Base-by-base conservation (phyloP, 2,329 filamentous ascomycete genomes). In the Annulohypoxylon truncatum region DNA sequence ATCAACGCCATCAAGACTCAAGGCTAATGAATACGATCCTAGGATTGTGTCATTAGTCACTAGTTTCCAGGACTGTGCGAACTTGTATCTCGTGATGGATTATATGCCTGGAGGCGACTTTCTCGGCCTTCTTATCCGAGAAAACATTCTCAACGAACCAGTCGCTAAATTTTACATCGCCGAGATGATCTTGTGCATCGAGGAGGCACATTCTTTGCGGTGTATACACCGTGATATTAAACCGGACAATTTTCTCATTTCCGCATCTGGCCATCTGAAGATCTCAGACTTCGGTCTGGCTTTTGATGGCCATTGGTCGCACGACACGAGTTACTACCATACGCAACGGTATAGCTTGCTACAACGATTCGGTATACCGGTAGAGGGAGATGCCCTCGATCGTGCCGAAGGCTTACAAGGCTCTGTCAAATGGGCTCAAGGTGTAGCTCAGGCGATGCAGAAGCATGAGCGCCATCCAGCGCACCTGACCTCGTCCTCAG, bases 101-200 rank as follows among this genome's bases (percentile, higher is more conserved):
- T 99, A 97, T 76, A 97, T 97, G 93, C 91, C 96, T 1, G 96
- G 95, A 0, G 95, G 96, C 0, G 95, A 99, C 77, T 98, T 99
- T 71, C 84, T 99, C 0, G 92, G 92, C 1, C 80, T 97, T 0
- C 81, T 99, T 13, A 91, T 97, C 59, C 89, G 94, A 13, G 92
- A 96, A 75, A 94, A 96, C 66, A 87, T 92, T 2, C 83, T 99
- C 1, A 89, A 89, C 59, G 96, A 98, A 77, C 82, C 85, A 0
- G 88, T 92, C 44, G 90, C 94, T 3, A 90, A 88, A 67, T 97
- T 92, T 83, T 98, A 98, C 77, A 83, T 97, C 64, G 94, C 95
- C 0, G 94, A 99, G 80, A 98, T 98, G 94, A 91, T 98, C 56
- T 82, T 97, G 3, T 97, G 94, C 73, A 90, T 99, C 22, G 94